phyloP scores from a whole-genome alignment of 495 filamentous ascomycete genomes.

The Choiromyces venosus region DNA sequence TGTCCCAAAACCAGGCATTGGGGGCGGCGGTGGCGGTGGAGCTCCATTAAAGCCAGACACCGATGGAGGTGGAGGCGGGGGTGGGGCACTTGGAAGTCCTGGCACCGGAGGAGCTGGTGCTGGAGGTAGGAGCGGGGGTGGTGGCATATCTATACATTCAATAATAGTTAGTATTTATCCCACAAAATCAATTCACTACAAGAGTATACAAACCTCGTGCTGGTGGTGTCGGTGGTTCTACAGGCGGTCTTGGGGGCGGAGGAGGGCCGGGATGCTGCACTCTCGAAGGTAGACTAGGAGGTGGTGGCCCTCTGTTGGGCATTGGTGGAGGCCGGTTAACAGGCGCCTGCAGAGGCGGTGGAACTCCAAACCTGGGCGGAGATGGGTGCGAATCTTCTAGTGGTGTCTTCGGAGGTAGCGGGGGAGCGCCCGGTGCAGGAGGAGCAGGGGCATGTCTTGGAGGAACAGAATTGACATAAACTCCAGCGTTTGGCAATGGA shows the following conservation, averaged over 20 bases:
- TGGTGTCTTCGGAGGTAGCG: conserved; percentile 57
- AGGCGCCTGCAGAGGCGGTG: conserved; percentile 73
- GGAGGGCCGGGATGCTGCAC: conserved; percentile 31
- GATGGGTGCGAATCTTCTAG: conserved; percentile 58
- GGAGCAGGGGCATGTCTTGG: conserved; percentile 20
- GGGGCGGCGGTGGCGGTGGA: conserved; percentile 49
- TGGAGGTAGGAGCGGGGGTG: conserved; percentile 58
- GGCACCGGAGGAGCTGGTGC: conserved; percentile 48
- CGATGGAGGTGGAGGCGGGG: conserved; percentile 45
- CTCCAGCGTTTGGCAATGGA: conserved; percentile 78
- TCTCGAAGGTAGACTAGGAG: conserved; percentile 36
- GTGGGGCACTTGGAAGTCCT: conserved; percentile 38
- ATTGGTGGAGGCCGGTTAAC: conserved; percentile 61
- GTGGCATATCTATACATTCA: conserved; percentile 45
- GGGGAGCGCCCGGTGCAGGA: conserved; percentile 25
- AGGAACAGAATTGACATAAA: conserved; percentile 49
- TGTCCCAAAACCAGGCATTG: conserved; percentile 41
- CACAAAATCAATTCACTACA: background rate
- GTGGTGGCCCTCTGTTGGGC: conserved; percentile 51
- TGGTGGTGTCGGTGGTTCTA: conserved; percentile 33
- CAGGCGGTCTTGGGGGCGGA: conserved; percentile 32
- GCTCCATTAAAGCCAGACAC: conserved; percentile 43
- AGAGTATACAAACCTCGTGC: conserved; percentile 28
- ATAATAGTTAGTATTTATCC: conserved; percentile 3
- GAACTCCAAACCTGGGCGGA: conserved; percentile 62